Conservation (phyloP, 2,329 filamentous ascomycete genomes). For the Cladorrhinum sp. region DNA sequence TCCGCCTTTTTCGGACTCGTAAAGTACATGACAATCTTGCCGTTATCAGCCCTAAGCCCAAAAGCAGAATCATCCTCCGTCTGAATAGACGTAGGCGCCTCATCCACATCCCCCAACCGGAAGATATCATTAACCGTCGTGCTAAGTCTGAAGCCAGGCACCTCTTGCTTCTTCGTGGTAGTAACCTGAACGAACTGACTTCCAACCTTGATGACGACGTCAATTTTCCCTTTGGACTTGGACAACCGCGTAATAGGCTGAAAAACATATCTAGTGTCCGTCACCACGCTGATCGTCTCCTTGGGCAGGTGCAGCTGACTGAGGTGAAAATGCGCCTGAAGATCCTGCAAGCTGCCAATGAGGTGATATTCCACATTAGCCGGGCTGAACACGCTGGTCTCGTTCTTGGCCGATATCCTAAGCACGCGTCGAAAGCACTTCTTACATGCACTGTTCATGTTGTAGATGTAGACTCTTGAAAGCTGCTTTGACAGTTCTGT, state of each 20-base stretch:
- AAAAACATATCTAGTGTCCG: constrained; percentile 63
- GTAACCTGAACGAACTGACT: constrained; percentile 69
- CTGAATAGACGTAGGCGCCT: constrained; percentile 61
- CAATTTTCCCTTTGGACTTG: constrained; percentile 67
- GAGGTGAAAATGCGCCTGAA: constrained; percentile 65
- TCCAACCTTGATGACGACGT: constrained; percentile 66
- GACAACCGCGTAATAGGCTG: constrained; percentile 64
- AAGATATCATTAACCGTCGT: constrained; percentile 70
- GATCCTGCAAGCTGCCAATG: constrained; percentile 62
- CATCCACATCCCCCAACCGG: constrained; percentile 64
- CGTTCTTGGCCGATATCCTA: constrained; percentile 59
- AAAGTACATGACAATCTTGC: constrained; percentile 70
- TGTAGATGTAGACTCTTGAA: constrained; percentile 64
- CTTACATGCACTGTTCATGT: constrained; percentile 69
- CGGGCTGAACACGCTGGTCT: constrained; percentile 59
- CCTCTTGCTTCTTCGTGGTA: constrained; percentile 66
- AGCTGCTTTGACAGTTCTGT: constrained; percentile 59
- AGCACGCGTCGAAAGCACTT: constrained; percentile 65
- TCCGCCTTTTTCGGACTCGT: constrained; percentile 63
- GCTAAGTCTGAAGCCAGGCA: constrained; percentile 59
- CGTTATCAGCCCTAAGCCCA: constrained; percentile 64
- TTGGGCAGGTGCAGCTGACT: constrained; percentile 65
- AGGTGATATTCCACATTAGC: constrained; percentile 65
- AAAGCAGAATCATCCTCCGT: constrained; percentile 67
- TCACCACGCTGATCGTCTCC: constrained; percentile 67